Percentiles rank a stretch among this genome's conserved stretches.
phyloP scores from a whole-genome alignment of 2,329 filamentous ascomycete genomes.

The Aspergillus fumigatiaffinis region DNA sequence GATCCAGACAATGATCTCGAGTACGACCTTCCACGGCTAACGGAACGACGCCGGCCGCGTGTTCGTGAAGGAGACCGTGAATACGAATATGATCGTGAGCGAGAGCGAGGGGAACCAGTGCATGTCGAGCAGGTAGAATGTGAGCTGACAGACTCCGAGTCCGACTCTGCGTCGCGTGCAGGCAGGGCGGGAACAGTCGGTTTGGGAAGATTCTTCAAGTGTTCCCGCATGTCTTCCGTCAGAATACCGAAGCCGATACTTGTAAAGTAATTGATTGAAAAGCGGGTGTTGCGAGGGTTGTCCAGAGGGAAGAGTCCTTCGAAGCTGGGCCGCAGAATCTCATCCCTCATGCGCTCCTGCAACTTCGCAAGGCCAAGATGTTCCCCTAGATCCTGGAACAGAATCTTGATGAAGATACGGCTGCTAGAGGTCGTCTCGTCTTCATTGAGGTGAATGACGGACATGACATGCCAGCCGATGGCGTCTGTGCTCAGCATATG shows the following conservation, averaged over 20 bases:
- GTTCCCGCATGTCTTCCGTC: constrained; percentile 92
- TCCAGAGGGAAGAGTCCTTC: constrained; percentile 87
- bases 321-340: constrained; percentile 71
- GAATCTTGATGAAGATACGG: constrained; percentile 96
- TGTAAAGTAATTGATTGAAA: constrained; percentile 99
- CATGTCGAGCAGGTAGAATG: constrained; percentile 35
- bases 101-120: constrained; percentile 36
- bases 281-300: constrained; percentile 83
- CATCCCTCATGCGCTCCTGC: constrained; percentile 71
- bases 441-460: constrained; percentile 83
- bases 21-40: constrained; percentile 27
- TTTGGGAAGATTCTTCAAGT: constrained; percentile 84
- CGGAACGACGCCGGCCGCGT: constrained; percentile 23
- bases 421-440: constrained; percentile 95
- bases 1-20: constrained; percentile 29
- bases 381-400: constrained; percentile 89
- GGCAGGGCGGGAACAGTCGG: constrained; percentile 69
- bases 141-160: constrained; percentile 58
- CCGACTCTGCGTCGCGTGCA: constrained; percentile 59
- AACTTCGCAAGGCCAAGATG: constrained; percentile 80
- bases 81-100: constrained; percentile 40
- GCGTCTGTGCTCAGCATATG: constrained; percentile 85
- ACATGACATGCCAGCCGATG: constrained; percentile 87
- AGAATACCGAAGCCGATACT: constrained; percentile 93
- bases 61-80: constrained; percentile 34